Conservation (phyloP, 2,329 filamentous ascomycete genomes). For the Fusarium tjaetaba region DNA sequence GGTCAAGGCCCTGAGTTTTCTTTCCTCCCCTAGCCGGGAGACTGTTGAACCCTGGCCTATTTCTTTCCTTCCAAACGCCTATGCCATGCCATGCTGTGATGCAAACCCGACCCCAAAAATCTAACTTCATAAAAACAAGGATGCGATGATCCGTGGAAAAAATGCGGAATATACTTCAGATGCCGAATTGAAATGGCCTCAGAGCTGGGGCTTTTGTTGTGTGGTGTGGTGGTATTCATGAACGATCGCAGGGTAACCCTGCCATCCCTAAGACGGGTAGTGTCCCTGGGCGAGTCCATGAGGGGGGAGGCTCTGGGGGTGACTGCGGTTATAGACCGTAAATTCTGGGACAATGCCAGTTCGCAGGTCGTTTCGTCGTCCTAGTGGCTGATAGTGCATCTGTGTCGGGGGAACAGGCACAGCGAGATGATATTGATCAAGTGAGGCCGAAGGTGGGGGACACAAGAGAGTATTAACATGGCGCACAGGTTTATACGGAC, state of each 20-base stretch:
- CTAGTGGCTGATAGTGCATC: constrained; percentile 86
- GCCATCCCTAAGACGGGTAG: constrained; percentile 50
- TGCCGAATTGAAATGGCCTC: constrained; percentile 6
- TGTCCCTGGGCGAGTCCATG: constrained; percentile 47
- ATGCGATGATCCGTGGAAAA: constrained; percentile 23
- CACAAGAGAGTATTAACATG: constrained; percentile 91
- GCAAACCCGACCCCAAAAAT: constrained; percentile 38
- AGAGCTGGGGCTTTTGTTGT: neutral
- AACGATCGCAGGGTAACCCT: constrained; percentile 21
- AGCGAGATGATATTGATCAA: constrained; percentile 76
- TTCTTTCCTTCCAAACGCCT: constrained; percentile 44
- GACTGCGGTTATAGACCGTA: constrained; percentile 49
- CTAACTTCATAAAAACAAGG: constrained; percentile 29
- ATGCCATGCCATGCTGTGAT: constrained; percentile 44
- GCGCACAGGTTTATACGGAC: constrained; percentile 91
- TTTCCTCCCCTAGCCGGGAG: too few species aligned
- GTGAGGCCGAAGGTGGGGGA: constrained; percentile 81
- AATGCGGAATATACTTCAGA: neutral
- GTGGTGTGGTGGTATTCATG: neutral
- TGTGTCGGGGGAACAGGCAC: constrained; percentile 70
- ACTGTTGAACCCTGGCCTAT: constrained; percentile 16
- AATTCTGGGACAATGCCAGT: constrained; percentile 78
- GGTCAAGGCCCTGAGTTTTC: too few species aligned
- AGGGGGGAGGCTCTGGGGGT: constrained; percentile 41
- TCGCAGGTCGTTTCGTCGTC: constrained; percentile 73